Conservation (phyloP, 345 rosid genomes). For the Arabidopsis thaliana region DNA sequence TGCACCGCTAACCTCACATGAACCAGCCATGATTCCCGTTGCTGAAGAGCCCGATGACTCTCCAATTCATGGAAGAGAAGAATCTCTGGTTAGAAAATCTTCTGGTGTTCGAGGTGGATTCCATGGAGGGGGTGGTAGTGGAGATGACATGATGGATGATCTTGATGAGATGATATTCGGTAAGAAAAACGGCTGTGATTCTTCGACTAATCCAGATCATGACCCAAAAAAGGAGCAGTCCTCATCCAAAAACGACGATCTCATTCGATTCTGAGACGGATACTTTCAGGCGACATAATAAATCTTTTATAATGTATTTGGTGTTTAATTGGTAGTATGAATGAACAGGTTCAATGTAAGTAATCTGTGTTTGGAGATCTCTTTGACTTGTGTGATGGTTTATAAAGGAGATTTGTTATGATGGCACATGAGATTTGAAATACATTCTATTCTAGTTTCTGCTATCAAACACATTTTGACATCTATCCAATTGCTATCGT, state of each 20-base stretch:
- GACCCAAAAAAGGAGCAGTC: slow-evolving; percentile 69
- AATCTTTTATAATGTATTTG: slow-evolving; percentile 13
- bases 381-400: slow-evolving; percentile 31
- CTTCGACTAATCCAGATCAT: slow-evolving; percentile 45
- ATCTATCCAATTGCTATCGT: neutral
- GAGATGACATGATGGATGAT: slow-evolving; percentile 97
- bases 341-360: slow-evolving; percentile 33
- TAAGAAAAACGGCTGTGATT: slow-evolving; percentile 69
- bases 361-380: slow-evolving; percentile 42
- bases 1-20: slow-evolving; percentile 51
- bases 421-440: neutral
- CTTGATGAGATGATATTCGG: slow-evolving; percentile 99
- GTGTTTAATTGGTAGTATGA: slow-evolving; percentile 30
- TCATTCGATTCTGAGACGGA: slow-evolving; percentile 63
- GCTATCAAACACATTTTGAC: no score
- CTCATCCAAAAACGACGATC: slow-evolving; percentile 77
- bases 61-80: slow-evolving; percentile 59
- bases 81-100: slow-evolving; percentile 75
- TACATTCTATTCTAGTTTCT: no score
- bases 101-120: slow-evolving; percentile 62
- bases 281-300: neutral
- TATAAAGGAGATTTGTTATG: slow-evolving; percentile 25
- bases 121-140: slow-evolving; percentile 58
- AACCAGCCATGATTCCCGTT: slow-evolving; percentile 94
- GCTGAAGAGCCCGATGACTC: slow-evolving; percentile 87